phyloP scores from a whole-genome alignment of 768 basidiomycete species.

The Mycena pura region DNA sequence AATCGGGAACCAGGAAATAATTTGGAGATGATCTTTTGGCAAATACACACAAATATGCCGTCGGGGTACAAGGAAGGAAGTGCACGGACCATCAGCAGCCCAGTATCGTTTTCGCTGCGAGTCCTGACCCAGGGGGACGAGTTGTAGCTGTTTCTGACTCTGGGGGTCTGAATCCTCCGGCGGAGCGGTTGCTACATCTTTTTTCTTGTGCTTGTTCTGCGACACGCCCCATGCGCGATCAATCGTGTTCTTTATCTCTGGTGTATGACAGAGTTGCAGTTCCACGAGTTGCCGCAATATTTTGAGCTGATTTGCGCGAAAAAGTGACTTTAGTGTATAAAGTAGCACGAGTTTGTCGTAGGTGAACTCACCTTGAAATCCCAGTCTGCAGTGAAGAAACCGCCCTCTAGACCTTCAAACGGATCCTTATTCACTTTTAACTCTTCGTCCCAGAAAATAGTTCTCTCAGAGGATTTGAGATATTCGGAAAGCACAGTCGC shows the following conservation, averaged over 20 bases:
- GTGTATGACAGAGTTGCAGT: conserved; percentile 74
- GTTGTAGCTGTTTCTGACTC: conserved; percentile 68
- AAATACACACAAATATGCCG: conserved; percentile 79
- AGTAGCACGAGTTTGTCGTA: conserved; percentile 26
- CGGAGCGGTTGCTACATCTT: conserved; percentile 60
- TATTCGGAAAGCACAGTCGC: conserved; percentile 72
- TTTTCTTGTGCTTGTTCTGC: conserved; percentile 87
- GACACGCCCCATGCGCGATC: conserved; percentile 89
- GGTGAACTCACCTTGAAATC: conserved; percentile 71
- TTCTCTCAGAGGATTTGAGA: conserved; percentile 75
- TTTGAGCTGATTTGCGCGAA: conserved; percentile 62
- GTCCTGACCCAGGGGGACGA: conserved; percentile 82
- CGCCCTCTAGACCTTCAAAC: conserved; percentile 66
- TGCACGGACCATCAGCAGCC: conserved; percentile 87
- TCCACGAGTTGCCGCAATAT: conserved; percentile 87
- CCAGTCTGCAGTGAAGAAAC: conserved; percentile 85
- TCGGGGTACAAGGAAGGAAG: conserved; percentile 40
- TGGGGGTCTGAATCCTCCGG: conserved; percentile 66
- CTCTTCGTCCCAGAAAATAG: conserved; percentile 82
- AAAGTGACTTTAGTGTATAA: conserved; percentile 23
- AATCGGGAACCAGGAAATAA: conserved; percentile 46
- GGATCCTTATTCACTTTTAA: conserved; percentile 74
- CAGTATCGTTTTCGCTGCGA: conserved; percentile 79
- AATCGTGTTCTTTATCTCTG: conserved; percentile 72
- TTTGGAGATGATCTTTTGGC: conserved; percentile 48